A percentile compares a stretch with the other conserved stretches of the same genome.
Conservation (phyloP, 2,329 filamentous ascomycete genomes). For the Arthroderma uncinatum region DNA sequence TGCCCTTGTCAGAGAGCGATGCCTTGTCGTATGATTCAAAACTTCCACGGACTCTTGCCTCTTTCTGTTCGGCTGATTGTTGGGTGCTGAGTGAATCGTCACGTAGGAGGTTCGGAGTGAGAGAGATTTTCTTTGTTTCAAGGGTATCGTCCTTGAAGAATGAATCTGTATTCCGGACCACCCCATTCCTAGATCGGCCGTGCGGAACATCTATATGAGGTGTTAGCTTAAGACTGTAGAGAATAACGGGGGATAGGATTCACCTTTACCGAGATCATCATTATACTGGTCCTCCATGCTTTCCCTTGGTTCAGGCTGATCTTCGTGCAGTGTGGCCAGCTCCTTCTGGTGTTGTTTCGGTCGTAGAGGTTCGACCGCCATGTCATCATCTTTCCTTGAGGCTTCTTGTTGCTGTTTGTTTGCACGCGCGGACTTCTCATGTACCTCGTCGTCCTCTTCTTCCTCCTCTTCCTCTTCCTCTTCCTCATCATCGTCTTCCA, state of each 20-base stretch:
- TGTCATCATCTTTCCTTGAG: conserved; percentile 26
- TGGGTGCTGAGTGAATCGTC: conserved; percentile 50
- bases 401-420: conserved; percentile 19
- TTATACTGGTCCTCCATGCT: not conserved
- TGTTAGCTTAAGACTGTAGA: not conserved
- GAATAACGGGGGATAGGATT: not conserved
- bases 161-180: conserved; percentile 81
- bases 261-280: not conserved
- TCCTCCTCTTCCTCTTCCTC: conserved; percentile 23
- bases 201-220: conserved; percentile 6
- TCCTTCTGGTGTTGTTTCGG: conserved; percentile 32
- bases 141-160: conserved; percentile 95
- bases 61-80: conserved; percentile 28
- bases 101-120: conserved; percentile 82
- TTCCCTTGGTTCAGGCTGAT: not conserved
- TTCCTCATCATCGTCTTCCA: conserved; percentile 29
- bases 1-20: conserved; percentile 50
- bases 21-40: conserved; percentile 67
- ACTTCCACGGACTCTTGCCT: conserved; percentile 42
- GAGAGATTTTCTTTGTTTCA: conserved; percentile 92
- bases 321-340: conserved; percentile 14
- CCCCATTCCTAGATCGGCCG: conserved; percentile 65
- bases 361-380: conserved; percentile 36
- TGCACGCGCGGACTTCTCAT: not conserved
- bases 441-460: conserved; percentile 16